A percentile compares a stretch with the other conserved stretches of the same genome.
These are phyloP conservation scores for Vitrella brassicaformis DNA, from an alignment of 73 alveolate species.

Conservation along the genomic window DNA sequence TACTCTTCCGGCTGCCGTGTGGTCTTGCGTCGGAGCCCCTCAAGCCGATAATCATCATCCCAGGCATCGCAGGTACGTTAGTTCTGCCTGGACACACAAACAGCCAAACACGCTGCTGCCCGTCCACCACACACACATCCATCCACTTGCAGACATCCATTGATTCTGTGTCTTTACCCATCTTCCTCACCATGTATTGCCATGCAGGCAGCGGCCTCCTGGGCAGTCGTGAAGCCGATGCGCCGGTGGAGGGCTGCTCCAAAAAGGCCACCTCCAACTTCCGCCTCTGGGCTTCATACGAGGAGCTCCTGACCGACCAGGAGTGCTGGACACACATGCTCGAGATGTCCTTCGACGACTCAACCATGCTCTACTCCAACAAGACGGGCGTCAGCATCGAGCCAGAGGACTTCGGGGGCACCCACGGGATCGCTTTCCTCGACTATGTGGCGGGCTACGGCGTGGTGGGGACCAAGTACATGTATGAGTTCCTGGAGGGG, in stretches of 20 bases:
- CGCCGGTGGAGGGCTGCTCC: background rate
- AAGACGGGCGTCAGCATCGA: background rate
- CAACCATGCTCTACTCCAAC: background rate
- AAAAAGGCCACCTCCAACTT: background rate
- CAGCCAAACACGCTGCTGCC: too few species aligned
- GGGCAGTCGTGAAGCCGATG: background rate
- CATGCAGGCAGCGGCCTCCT: background rate
- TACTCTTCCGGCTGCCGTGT: too few species aligned
- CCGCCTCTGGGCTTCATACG: background rate
- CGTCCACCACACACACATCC: too few species aligned
- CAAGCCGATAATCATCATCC: too few species aligned
- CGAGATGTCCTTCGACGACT: background rate
- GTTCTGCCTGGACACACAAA: too few species aligned
- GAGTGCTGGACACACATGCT: background rate
- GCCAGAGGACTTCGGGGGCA: background rate
- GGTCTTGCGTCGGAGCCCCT: too few species aligned
- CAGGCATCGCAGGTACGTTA: too few species aligned
- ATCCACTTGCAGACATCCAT: too few species aligned
- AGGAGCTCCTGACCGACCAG: background rate
- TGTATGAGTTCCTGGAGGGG: background rate
- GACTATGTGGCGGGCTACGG: background rate
- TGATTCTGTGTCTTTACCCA: too few species aligned
- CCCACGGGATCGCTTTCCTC: background rate
- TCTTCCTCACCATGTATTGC: too few species aligned
- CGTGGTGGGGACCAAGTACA: background rate